These are phyloP conservation scores for Eucalyptus fibrosa DNA, from an alignment of 345 rosid species.

Conservation along the genomic window DNA sequence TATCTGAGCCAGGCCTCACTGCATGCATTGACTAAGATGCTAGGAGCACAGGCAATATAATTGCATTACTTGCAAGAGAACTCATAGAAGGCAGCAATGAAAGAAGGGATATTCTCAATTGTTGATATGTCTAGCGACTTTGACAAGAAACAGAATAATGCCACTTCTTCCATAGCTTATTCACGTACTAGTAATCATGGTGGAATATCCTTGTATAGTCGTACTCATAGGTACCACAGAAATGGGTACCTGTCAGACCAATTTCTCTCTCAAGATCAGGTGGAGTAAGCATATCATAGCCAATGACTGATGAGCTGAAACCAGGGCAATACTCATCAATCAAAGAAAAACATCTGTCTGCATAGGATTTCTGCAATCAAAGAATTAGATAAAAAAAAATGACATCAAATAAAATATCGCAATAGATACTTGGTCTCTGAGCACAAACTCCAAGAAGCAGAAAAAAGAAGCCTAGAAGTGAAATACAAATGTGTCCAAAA, in stretches of 20 bases:
- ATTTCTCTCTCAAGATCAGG: slow-evolving; percentile 79
- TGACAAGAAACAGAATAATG: neutral
- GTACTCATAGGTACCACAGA: neutral
- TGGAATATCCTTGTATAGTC: neutral
- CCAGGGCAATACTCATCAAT: slow-evolving; percentile 58
- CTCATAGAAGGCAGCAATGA: neutral
- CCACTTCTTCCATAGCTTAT: neutral
- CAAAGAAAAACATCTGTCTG: slow-evolving; percentile 42
- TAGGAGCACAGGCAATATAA: neutral
- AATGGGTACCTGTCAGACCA: slow-evolving; percentile 57
- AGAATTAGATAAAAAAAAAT: neutral
- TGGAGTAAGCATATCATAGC: slow-evolving; percentile 82
- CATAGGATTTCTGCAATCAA: slow-evolving; percentile 39
- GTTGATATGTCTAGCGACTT: neutral
- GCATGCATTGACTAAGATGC: neutral
- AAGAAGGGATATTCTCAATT: neutral
- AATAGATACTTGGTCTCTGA: neutral
- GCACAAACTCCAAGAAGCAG: neutral
- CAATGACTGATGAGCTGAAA: slow-evolving; percentile 61
- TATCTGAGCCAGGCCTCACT: neutral
- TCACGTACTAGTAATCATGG: neutral
- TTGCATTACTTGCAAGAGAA: neutral
- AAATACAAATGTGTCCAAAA: neutral
- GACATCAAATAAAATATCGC: neutral
- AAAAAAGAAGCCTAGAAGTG: neutral